Conservation (phyloP, 148 eudicot species). For the Camellia japonica region DNA sequence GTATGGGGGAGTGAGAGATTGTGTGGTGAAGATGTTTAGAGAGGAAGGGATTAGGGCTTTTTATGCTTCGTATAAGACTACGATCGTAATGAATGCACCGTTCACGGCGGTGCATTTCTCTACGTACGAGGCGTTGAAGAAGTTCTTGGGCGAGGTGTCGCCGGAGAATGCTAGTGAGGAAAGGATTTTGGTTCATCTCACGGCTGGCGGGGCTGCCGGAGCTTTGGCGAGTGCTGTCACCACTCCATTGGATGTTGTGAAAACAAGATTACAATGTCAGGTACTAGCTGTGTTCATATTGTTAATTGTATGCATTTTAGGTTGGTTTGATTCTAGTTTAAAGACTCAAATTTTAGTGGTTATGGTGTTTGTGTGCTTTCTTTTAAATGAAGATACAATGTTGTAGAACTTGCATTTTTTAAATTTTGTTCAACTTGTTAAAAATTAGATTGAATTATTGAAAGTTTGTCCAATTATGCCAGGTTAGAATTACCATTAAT, state of each 20-base stretch:
- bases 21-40: not conserved
- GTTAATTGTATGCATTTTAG: not conserved
- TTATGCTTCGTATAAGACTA: not conserved
- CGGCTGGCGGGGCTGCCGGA: conserved; percentile 4
- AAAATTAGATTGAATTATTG: no score
- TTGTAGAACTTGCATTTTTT: not conserved
- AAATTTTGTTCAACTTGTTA: no score
- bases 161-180: conserved; percentile 3
- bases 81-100: not conserved
- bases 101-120: conserved; percentile 7
- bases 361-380: not conserved
- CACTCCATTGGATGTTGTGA: conserved; percentile 2
- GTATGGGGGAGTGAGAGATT: not conserved
- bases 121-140: conserved; percentile 1
- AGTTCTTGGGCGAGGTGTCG: not conserved
- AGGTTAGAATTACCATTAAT: no score
- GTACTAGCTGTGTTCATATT: not conserved
- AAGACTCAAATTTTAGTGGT: not conserved
- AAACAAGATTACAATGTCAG: conserved; percentile 2
- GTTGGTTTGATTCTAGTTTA: no score
- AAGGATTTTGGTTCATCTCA: not conserved
- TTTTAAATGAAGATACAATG: not conserved
- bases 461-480: not conserved
- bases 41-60: not conserved
- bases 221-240: not conserved